Evolutionary conservation across 176 grass and related monocot species (phyloP), one percentile per base, ranked within the genome.

Genomic region (Zizania latifolia): DNA sequence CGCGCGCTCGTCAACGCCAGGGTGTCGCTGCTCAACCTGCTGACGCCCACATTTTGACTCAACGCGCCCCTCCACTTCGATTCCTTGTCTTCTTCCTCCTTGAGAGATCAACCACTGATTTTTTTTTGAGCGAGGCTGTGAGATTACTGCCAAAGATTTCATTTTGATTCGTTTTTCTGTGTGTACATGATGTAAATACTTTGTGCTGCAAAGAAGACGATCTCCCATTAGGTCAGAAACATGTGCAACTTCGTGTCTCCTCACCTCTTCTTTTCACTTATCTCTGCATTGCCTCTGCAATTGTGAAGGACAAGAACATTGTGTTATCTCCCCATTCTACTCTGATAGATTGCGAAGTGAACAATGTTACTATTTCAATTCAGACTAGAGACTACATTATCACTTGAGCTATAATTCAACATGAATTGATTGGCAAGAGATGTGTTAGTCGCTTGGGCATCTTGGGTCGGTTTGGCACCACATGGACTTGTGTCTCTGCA

Each of bases 11-110:
- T 93, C 1, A 93, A 84, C 70, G 75, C 87, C 43, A 87, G 90
- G 33, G 90, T 90, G 68, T 84, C 90, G 17, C 65, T 93, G 51
- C 90, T 93, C 74, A 90, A 93, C 75, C 78, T 87, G 32, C 77
- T 93, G 15, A 93, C 87, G 32, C 90, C 87, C 56, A 90, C 75
- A 27, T 90, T 82, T 37, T 93, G 78, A 84, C 46, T 51, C 67
- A 4, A 30, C n/a, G 1, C 13, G 23, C 35, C 23, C 1, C 21
- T 38, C 14, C 4, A 19, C 29, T 38, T 74, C 26, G 36, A 48
- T 29, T 6, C 10, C 43, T 24, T 17, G 67, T 48, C 32, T 33
- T 16, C 71, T 0, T 33, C 29, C 2, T 66, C 8, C 36, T 3
- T 48, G 19, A 33, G 40, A 10, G 26, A 27, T 33, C 19, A 14